phyloP scores from a whole-genome alignment of 1,284 basidiomycete species.

The Ganoderma multipileum region DNA sequence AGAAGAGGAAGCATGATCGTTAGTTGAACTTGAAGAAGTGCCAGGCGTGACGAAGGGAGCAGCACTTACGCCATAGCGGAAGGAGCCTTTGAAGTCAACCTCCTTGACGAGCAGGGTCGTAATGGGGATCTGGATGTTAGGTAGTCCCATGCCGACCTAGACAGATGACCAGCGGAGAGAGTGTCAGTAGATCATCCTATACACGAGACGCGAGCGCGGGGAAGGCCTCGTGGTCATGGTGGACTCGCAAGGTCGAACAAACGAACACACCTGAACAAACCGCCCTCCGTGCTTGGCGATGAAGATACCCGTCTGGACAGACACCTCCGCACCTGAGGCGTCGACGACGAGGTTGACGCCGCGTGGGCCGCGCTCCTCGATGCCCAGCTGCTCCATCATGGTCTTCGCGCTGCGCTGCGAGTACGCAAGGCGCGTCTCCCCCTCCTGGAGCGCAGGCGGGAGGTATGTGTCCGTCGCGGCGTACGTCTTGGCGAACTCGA shows the following conservation, averaged over 20 bases:
- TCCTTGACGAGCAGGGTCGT: constrained; percentile 76
- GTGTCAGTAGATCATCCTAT: constrained; percentile 1
- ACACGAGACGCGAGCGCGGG: background rate
- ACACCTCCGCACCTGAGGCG: constrained; percentile 89
- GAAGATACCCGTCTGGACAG: constrained; percentile 84
- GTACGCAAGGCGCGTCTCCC: constrained; percentile 74
- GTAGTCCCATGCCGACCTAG: constrained; percentile 79
- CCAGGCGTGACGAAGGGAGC: background rate
- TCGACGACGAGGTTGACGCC: constrained; percentile 80
- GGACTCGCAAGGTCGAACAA: background rate
- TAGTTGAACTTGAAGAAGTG: background rate
- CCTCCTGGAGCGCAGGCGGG: constrained; percentile 67
- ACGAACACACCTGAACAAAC: constrained; percentile 63
- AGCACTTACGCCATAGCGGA: constrained; percentile 80
- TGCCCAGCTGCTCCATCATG: constrained; percentile 63
- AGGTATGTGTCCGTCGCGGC: constrained; percentile 87
- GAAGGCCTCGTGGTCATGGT: background rate
- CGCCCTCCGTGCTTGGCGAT: constrained; percentile 79
- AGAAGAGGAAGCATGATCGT: background rate
- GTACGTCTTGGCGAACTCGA: constrained; percentile 88
- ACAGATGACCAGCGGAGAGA: background rate
- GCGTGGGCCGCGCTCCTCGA: constrained; percentile 63
- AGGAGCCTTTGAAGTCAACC: constrained; percentile 83
- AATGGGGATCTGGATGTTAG: constrained; percentile 69
- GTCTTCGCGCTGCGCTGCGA: constrained; percentile 69